A percentile compares a stretch with the other conserved stretches of the same genome.
Evolutionary conservation across 1,284 basidiomycete genomes (phyloP).

Genomic region (Trichosporon sp.): DNA sequence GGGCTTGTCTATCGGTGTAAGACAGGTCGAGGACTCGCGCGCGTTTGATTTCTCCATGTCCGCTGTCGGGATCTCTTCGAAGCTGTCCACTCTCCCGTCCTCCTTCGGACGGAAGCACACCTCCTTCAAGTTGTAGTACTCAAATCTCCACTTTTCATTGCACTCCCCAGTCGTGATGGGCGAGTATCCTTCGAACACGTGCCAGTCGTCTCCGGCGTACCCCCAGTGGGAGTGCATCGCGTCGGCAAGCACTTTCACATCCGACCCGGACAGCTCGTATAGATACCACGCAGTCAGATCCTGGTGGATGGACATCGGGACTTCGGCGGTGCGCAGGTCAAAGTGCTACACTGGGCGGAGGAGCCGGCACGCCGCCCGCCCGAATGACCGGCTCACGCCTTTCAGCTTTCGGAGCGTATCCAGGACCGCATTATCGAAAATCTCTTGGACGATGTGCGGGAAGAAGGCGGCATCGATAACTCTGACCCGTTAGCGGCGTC

Average conservation of each 20-base stretch:
- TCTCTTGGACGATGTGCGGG: slow-evolving; percentile 23
- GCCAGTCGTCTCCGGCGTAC: too few species aligned
- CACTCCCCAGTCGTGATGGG: too few species aligned
- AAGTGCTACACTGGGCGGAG: not conserved
- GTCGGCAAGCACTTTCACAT: not conserved
- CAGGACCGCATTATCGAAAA: not conserved
- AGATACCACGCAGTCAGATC: not conserved
- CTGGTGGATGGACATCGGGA: not conserved
- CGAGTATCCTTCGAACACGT: too few species aligned
- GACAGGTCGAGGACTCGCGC: not conserved
- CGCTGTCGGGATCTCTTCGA: not conserved
- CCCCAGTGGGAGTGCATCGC: too few species aligned
- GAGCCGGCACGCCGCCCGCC: not conserved
- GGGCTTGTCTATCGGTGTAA: not conserved
- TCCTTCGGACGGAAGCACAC: not conserved
- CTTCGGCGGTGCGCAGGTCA: not conserved
- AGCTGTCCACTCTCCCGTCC: not conserved
- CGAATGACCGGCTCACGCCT: not conserved
- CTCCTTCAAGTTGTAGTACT: too few species aligned
- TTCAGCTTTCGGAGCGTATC: not conserved
- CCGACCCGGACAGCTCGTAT: not conserved
- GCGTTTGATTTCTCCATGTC: not conserved
- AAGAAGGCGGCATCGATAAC: slow-evolving; percentile 18
- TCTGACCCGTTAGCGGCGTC: not conserved
- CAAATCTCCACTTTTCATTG: too few species aligned